phyloP scores from a whole-genome alignment of 2,329 filamentous ascomycete species.

The Colletotrichum navitas region DNA sequence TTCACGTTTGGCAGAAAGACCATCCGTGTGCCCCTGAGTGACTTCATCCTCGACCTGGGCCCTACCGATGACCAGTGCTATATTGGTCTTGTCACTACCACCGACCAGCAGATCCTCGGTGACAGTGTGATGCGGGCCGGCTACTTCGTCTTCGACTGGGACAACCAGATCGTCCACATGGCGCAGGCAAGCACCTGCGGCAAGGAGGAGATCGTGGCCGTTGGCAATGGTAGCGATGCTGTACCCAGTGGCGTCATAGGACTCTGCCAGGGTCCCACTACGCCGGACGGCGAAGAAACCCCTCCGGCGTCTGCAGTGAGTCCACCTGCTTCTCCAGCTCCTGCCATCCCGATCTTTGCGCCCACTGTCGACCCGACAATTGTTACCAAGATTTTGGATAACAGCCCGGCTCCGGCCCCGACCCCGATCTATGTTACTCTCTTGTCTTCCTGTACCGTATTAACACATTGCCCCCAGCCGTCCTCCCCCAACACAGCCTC shows the following conservation, averaged over 20 bases:
- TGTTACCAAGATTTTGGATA: not conserved
- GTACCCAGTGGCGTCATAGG: conserved; percentile 51
- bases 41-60: conserved; percentile 63
- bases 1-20: conserved; percentile 61
- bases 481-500: conserved; percentile 1
- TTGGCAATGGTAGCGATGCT: conserved; percentile 50
- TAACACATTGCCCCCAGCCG: conserved; percentile 8
- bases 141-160: conserved; percentile 62
- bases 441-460: not conserved
- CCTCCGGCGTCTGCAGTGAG: conserved; percentile 23
- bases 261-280: conserved; percentile 51
- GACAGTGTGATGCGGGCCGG: conserved; percentile 59
- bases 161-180: conserved; percentile 57
- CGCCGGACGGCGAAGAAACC: conserved; percentile 15
- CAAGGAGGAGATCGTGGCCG: conserved; percentile 53
- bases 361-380: not conserved
- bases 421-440: conserved; percentile 4
- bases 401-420: not conserved
- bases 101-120: conserved; percentile 59
- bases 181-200: conserved; percentile 58
- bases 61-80: conserved; percentile 52
- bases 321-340: conserved; percentile 7
- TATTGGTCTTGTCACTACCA: conserved; percentile 56
- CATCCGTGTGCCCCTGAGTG: conserved; percentile 58
- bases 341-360: not conserved